Conservation (phyloP, 2,329 filamentous ascomycete genomes). For the Furcasterigmium sp. region DNA sequence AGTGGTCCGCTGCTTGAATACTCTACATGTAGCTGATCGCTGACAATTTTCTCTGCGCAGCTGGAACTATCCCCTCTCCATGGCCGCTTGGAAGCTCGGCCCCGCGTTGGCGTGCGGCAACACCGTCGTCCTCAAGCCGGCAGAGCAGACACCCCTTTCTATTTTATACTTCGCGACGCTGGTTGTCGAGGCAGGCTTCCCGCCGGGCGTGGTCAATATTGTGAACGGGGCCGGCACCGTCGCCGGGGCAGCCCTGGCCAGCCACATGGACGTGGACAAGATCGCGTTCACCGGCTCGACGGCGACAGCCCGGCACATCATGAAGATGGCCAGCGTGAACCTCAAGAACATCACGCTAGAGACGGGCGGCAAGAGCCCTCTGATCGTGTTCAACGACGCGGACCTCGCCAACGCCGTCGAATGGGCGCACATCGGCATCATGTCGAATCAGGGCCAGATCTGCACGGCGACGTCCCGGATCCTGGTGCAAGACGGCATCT, state of each 20-base stretch:
- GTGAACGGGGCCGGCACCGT: conserved; percentile 66
- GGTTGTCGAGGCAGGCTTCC: conserved; percentile 69
- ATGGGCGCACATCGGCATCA: conserved; percentile 43
- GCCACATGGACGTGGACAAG: conserved; percentile 67
- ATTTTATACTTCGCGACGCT: conserved; percentile 62
- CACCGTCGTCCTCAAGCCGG: conserved; percentile 59
- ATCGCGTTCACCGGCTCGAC: conserved; percentile 77
- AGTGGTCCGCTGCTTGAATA: conserved; percentile 59
- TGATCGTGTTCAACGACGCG: conserved; percentile 61
- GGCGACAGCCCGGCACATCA: conserved; percentile 65
- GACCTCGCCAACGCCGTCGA: conserved; percentile 65
- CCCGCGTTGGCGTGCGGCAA: conserved; percentile 63
- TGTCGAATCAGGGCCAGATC: conserved; percentile 59
- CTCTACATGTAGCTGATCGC: too few relatives aligned
- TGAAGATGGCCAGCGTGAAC: conserved; percentile 66
- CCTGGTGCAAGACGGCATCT: conserved; percentile 55
- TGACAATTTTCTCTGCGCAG: not conserved
- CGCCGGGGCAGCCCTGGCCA: conserved; percentile 62
- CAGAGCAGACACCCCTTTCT: conserved; percentile 63
- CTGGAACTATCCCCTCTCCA: conserved; percentile 23
- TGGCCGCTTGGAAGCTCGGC: conserved; percentile 74
- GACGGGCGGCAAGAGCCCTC: conserved; percentile 61
- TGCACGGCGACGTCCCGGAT: conserved; percentile 62
- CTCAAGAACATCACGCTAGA: conserved; percentile 64
- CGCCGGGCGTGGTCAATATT: conserved; percentile 72